A percentile compares a stretch with the other conserved stretches of the same genome.
Evolutionary conservation across 225 moss, liverwort and hornwort species (phyloP).

Genomic region (Takakia lepidozioides): DNA sequence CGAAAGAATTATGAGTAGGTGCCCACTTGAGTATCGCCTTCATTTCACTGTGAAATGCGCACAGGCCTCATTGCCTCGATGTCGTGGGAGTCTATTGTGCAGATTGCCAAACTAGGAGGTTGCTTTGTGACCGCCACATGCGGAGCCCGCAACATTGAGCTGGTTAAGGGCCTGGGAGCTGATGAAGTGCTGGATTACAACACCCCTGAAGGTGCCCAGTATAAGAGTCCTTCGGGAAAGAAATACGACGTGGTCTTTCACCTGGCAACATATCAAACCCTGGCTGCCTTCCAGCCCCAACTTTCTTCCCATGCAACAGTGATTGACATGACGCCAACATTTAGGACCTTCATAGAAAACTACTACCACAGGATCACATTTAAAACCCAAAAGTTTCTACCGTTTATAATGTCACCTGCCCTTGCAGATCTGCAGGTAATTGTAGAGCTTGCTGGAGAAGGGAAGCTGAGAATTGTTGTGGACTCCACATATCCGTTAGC

Average conservation of each 20-base stretch:
- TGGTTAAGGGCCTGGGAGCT: too few species aligned
- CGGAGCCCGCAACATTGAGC: conserved; percentile 50
- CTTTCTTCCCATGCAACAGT: conserved; percentile 35
- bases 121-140: conserved; percentile 56
- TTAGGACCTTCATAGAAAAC: conserved; percentile 1
- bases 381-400: conserved; percentile 11
- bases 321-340: conserved; percentile 29
- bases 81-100: too few species aligned
- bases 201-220: conserved; percentile 33
- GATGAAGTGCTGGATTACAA: too few species aligned
- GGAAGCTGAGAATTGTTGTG: conserved; percentile 39
- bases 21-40: too few species aligned
- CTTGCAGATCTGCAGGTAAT: conserved; percentile 36
- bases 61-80: too few species aligned
- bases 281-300: conserved; percentile 20
- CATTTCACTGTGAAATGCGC: too few species aligned
- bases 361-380: conserved; percentile 9
- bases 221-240: conserved; percentile 48
- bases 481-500: conserved; percentile 43
- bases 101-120: conserved; percentile 59
- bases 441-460: conserved; percentile 27
- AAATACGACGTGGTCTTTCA: conserved; percentile 54
- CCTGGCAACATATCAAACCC: conserved; percentile 23
- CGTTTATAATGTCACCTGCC: conserved; percentile 21
- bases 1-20: too few species aligned